A percentile compares a stretch with the other conserved stretches of the same genome.
Evolutionary conservation across 139 green algal species (phyloP).

Genomic region (Auxenochlorella pyrenoidosa): DNA sequence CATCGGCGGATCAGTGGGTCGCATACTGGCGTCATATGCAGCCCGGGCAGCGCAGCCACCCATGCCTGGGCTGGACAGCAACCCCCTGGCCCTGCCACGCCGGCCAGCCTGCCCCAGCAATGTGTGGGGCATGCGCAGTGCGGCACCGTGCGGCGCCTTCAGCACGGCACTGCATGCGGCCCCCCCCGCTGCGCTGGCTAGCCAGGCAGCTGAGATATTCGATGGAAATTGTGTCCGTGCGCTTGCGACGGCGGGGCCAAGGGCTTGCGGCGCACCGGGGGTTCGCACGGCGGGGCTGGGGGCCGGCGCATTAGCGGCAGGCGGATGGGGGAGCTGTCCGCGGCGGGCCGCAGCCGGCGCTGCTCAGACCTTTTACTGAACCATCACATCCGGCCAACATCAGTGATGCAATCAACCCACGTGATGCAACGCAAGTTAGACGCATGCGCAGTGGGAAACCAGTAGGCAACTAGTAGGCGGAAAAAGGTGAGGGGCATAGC

Average conservation of each 20-base stretch:
- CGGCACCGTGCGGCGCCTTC: not conserved
- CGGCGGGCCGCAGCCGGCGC: too few relatives aligned
- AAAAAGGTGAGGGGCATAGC: not conserved
- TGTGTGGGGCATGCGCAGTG: not conserved
- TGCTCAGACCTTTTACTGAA: constrained; percentile 49
- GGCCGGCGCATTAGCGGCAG: not conserved
- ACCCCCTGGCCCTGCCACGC: not conserved
- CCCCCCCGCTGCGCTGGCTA: not conserved
- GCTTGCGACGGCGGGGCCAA: constrained; percentile 21
- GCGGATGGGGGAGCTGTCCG: not conserved
- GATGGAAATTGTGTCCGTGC: not conserved
- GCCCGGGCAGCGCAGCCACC: not conserved
- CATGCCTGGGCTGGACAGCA: not conserved
- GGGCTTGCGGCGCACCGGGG: not conserved
- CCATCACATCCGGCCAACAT: constrained; percentile 36
- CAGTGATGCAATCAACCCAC: too few relatives aligned
- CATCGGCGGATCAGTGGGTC: not conserved
- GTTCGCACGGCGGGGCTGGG: not conserved
- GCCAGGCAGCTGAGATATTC: too few relatives aligned
- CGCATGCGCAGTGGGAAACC: not conserved
- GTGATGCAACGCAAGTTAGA: not conserved
- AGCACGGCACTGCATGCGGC: not conserved
- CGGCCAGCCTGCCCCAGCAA: not conserved
- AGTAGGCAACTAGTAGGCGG: not conserved
- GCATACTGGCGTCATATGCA: not conserved